Base-by-base conservation (phyloP, 352 stramenopile species). In the Phytophthora macrochlamydospora region DNA sequence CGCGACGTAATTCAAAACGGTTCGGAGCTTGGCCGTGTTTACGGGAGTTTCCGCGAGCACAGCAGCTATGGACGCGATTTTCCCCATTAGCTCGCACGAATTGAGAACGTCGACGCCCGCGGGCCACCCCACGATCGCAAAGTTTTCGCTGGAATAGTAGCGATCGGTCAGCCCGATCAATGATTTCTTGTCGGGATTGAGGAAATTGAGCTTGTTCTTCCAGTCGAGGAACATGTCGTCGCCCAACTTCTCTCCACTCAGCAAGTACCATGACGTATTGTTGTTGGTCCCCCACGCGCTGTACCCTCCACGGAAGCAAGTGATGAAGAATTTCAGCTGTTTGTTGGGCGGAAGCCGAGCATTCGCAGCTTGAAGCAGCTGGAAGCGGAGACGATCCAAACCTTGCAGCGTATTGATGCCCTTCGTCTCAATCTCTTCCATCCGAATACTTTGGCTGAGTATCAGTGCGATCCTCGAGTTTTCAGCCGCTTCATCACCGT, bases 291-390 rank as follows among this genome's bases (percentile, higher is more conserved):
- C 18, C 18, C 18, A 24, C 3, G 45, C 18, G 35, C 32, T 9
- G 11, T 57, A 13, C 33, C 13, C 14, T 37, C 13, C 35, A 3
- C 32, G 28, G 11, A 62, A 12, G 12, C 44, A 38, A 8, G 24
- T 45, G 6, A 62, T 24, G n/a, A 49, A 62, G 13, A 62, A 62
- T 6, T 49, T 30, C 13, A 62, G 43, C 9, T 55, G 37, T 28
- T 62, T 40, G 2, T 13, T 45, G 8, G 44, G 18, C 18, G 30
- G 44, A 48, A 62, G 56, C 7, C 44, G 38, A 49, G 28, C 44
- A 35, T 56, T 62, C 24, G 45, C 56, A 3, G 38, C 45, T 24
- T n/a, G 46, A 32, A 62, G 38, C 28, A 62, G 31, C 56, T 55
- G 56, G 31, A 62, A 35, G 18, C 56, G 56, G 30, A 50, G 14